Percentiles rank a stretch among this genome's conserved stretches.
These are phyloP conservation scores for Colletotrichum tanaceti DNA, from an alignment of 2,329 filamentous ascomycete genomes.

Conservation along the genomic window DNA sequence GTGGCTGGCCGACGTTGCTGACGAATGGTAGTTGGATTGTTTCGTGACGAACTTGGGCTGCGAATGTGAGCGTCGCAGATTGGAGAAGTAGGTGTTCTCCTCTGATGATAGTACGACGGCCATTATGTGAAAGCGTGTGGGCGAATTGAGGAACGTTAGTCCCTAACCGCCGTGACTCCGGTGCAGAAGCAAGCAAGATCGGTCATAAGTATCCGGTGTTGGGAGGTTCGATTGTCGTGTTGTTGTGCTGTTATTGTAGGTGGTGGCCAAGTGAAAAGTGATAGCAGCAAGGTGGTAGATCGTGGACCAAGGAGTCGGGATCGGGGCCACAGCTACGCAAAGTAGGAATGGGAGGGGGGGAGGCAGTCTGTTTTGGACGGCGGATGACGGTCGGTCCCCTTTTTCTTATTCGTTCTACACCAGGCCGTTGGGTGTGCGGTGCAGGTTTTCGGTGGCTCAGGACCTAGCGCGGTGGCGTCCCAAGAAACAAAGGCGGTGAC, in stretches of 20 bases:
- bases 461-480: slow-evolving; percentile 41
- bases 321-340: slow-evolving; percentile 22
- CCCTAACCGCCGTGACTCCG: slow-evolving; percentile 32
- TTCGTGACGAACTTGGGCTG: slow-evolving; percentile 66
- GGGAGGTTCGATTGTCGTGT: neutral
- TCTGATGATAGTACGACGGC: slow-evolving; percentile 68
- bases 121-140: slow-evolving; percentile 53
- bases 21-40: slow-evolving; percentile 56
- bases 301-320: slow-evolving; percentile 33
- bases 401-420: slow-evolving; percentile 40
- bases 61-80: slow-evolving; percentile 70
- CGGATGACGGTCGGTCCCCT: slow-evolving; percentile 35
- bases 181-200: slow-evolving; percentile 20
- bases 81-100: slow-evolving; percentile 67
- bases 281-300: slow-evolving; percentile 30
- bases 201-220: slow-evolving; percentile 25
- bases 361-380: slow-evolving; percentile 30
- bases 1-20: slow-evolving; percentile 57
- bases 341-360: slow-evolving; percentile 3
- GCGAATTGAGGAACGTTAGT: slow-evolving; percentile 37
- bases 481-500: slow-evolving; percentile 43
- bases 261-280: neutral
- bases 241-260: slow-evolving; percentile 25
- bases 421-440: slow-evolving; percentile 38
- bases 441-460: slow-evolving; percentile 40